Conservation (phyloP, 371 early-diverging fungal genomes). For the Mucor velutinosus region DNA sequence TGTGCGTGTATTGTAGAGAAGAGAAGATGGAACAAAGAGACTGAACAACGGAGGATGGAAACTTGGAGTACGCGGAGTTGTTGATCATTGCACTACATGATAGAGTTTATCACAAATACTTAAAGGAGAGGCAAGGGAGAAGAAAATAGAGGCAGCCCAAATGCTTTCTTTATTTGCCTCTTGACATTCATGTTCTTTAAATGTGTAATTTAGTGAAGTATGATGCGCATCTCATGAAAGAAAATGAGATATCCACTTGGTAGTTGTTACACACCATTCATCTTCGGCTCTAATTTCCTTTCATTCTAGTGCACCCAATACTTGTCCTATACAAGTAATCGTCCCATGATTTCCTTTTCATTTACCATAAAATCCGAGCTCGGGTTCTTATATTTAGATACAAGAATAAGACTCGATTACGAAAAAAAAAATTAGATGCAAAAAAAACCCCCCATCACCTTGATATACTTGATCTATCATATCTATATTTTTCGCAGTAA, state of each 20-base stretch:
- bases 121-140: background rate
- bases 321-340: conserved; percentile 10
- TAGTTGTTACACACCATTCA: conserved; percentile 16
- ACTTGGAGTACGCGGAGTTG: conserved; percentile 16
- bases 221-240: background rate
- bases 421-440: background rate
- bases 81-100: background rate
- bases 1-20: background rate
- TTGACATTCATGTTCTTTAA: background rate
- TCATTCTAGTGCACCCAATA: background rate
- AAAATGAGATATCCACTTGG: background rate
- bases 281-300: background rate
- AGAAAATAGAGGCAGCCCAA: background rate
- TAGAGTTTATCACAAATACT: background rate
- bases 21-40: background rate
- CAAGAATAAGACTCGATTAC: background rate
- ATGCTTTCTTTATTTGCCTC: background rate
- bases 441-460: background rate
- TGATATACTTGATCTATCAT: background rate
- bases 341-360: conserved; percentile 24
- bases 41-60: background rate
- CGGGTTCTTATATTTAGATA: conserved; percentile 7
- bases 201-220: background rate
- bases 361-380: conserved; percentile 18
- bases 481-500: background rate